These are phyloP conservation scores for Uromyces viciae-fabae DNA, from an alignment of 1,284 basidiomycete genomes.

Conservation along the genomic window DNA sequence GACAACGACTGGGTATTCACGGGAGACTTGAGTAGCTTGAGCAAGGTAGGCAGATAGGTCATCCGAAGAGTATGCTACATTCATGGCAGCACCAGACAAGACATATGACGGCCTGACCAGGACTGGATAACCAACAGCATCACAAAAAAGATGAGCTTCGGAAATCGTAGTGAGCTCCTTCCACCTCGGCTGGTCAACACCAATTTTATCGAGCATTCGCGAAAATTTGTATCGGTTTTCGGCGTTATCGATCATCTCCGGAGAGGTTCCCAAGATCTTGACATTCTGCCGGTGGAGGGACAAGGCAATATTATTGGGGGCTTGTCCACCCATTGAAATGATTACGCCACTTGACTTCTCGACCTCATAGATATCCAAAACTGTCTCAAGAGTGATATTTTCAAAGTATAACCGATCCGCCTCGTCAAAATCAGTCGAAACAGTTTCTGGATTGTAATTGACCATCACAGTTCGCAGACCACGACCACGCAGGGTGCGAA, in stretches of 20 bases:
- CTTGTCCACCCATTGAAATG: conserved; percentile 96
- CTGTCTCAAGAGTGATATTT: conserved; percentile 93
- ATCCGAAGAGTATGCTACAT: conserved; percentile 89
- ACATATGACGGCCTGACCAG: conserved; percentile 97
- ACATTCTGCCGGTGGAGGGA: conserved; percentile 91
- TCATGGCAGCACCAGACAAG: conserved; percentile 97
- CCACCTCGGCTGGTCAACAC: conserved; percentile 95
- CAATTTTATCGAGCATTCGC: conserved; percentile 91
- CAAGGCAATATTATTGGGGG: conserved; percentile 95
- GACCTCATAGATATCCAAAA: conserved; percentile 92
- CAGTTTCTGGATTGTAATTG: conserved; percentile 99
- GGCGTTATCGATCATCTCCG: conserved; percentile 99
- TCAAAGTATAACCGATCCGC: conserved; percentile 98
- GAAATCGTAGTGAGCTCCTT: conserved; percentile 90
- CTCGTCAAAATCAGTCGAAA: conserved; percentile 98
- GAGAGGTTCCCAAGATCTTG: conserved; percentile 95
- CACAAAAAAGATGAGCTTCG: conserved; percentile 81
- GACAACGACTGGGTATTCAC: conserved; percentile 96
- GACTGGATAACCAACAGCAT: conserved; percentile 88
- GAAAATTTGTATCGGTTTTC: conserved; percentile 99
- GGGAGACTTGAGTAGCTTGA: conserved; percentile 92
- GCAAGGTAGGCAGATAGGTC: conserved; percentile 87
- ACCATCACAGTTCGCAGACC: conserved; percentile 98
- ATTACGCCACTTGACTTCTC: conserved; percentile 88
- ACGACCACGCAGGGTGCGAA: conserved; percentile 86